Evolutionary conservation across 768 basidiomycete genomes (phyloP), one percentile per base, ranked within the genome.

Genomic region (Postia placenta): DNA sequence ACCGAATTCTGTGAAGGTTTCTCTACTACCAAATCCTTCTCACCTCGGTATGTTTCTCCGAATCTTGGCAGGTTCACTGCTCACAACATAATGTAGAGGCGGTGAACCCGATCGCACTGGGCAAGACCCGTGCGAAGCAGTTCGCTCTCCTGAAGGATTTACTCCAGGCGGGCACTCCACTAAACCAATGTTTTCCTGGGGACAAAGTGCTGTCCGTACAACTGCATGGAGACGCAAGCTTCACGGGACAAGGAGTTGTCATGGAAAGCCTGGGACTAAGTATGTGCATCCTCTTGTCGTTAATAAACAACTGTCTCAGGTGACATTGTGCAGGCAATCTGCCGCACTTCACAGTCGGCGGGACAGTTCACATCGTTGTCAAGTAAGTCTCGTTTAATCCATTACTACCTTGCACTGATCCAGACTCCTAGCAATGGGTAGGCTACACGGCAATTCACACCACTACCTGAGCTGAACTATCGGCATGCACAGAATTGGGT

Each of bases 121-220:
- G 93, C 3, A 91, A 93, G 62, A 87, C 90, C 3, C 85, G 93
- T 14, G 91, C 90, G 1, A 92, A 95, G 61, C 92, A 96, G 61
- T 91, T 84, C 56, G 75, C 87, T 0, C 73, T 95, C 1, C 71
- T 94, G 38, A 87, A 80, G 65, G 77, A 71, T 5, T 84, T 74
- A 15, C 75, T 78, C 38, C 49, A 54, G 9, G 37, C 45, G 2
- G 59, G 59, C 33, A 24, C 22, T 20, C 14, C 37, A 24, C 49
- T 52, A 6, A 67, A 65, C 9, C 67, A 67, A 15, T 76, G 73
- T 44, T 54, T 58, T 53, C 66, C 78, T 0, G 75, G 88, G 1
- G 81, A 84, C 62, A 78, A 74, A 58, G 93, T 85, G 2, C 84
- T 95, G 80, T 92, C 86, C 53, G 84, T 95, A 0, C 90, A 93